Conservation (phyloP, 257 asterid species). For the Scutellaria minor region DNA sequence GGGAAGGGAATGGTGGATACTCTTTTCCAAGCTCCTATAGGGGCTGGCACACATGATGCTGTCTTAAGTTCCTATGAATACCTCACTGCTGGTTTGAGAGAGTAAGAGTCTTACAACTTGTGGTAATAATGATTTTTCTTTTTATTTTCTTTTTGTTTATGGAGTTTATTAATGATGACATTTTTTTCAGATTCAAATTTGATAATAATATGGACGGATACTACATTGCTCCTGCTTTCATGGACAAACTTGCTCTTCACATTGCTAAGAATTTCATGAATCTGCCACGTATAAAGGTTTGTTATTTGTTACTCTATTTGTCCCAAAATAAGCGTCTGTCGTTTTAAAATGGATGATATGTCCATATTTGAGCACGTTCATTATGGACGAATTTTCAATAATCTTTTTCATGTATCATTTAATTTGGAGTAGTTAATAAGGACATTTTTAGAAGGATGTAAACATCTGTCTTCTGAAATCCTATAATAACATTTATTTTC, state of each 20-base stretch:
- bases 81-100: constrained; percentile 46
- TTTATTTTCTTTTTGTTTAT: background rate
- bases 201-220: constrained; percentile 51
- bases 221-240: constrained; percentile 65
- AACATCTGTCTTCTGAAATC: too few species aligned
- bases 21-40: constrained; percentile 57
- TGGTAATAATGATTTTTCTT: background rate
- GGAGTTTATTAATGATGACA: background rate
- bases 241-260: constrained; percentile 57
- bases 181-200: constrained; percentile 35
- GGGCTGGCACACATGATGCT: constrained; percentile 56
- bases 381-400: too few species aligned
- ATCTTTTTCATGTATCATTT: too few species aligned
- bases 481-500: too few species aligned
- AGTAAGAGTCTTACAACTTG: constrained; percentile 30
- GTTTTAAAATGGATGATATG: too few species aligned
- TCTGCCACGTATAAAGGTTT: constrained; percentile 54
- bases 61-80: constrained; percentile 57
- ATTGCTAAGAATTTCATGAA: constrained; percentile 53
- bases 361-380: too few species aligned
- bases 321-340: too few species aligned
- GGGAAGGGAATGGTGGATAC: constrained; percentile 64
- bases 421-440: too few species aligned
- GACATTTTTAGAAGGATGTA: too few species aligned
- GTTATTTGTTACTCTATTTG: background rate